Evolutionary conservation across 2,329 filamentous ascomycete genomes (phyloP).

Genomic region (Monosporascus sp.): DNA sequence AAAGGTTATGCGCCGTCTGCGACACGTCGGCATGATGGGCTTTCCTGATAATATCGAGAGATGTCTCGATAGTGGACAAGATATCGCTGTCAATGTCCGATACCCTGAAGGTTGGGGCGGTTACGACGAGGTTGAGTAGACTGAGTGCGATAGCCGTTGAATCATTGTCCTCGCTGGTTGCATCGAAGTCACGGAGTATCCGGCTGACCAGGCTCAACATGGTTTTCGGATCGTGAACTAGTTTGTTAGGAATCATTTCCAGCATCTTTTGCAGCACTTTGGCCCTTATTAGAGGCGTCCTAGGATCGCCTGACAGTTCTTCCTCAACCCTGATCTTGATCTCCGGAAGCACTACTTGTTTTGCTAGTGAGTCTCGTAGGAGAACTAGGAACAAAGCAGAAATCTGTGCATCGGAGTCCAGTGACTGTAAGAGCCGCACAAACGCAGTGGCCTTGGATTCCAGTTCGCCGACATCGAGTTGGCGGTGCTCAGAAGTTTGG

Average conservation of each 20-base stretch:
- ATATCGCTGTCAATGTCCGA: slow-evolving; percentile 36
- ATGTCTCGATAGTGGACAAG: slow-evolving; percentile 41
- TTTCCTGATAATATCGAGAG: slow-evolving; percentile 39
- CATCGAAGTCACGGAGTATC: slow-evolving; percentile 45
- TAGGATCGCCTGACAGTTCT: slow-evolving; percentile 32
- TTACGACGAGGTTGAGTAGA: slow-evolving; percentile 55
- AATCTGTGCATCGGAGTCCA: slow-evolving; percentile 49
- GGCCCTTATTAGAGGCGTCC: slow-evolving; percentile 49
- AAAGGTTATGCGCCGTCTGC: slow-evolving; percentile 50
- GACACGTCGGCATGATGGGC: slow-evolving; percentile 37
- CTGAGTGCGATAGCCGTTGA: slow-evolving; percentile 50
- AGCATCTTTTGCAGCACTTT: slow-evolving; percentile 62
- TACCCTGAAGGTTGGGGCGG: slow-evolving; percentile 50
- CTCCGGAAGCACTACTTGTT: slow-evolving; percentile 11
- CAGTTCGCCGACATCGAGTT: slow-evolving; percentile 38
- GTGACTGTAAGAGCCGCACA: slow-evolving; percentile 41
- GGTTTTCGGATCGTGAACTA: slow-evolving; percentile 59
- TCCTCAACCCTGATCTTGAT: slow-evolving; percentile 25
- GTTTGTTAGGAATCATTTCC: slow-evolving; percentile 54
- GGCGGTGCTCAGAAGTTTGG: slow-evolving; percentile 3
- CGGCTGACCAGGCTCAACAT: slow-evolving; percentile 59
- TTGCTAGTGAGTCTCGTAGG: slow-evolving; percentile 51
- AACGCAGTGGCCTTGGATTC: slow-evolving; percentile 44
- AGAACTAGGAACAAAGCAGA: slow-evolving; percentile 56
- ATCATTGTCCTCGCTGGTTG: slow-evolving; percentile 39